These are phyloP conservation scores for Abrus precatorius DNA, from an alignment of 306 rosid species.

Conservation along the genomic window DNA sequence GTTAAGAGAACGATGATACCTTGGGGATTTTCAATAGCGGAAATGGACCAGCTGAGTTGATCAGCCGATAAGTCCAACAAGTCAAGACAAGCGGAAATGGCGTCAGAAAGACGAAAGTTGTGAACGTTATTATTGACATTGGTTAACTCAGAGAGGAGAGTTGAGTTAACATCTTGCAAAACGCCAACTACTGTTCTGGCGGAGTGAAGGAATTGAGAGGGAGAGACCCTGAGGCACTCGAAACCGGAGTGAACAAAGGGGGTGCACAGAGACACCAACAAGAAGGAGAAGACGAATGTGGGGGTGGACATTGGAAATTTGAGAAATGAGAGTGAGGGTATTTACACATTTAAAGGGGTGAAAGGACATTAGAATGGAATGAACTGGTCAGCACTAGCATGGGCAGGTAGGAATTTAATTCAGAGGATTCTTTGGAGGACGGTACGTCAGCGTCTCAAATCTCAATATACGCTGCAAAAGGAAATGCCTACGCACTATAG, in stretches of 20 bases:
- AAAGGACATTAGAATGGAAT: too few relatives aligned
- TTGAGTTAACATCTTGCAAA: conserved; percentile 53
- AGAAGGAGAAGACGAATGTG: not conserved
- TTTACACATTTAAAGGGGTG: too few relatives aligned
- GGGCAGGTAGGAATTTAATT: not conserved
- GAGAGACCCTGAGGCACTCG: conserved; percentile 51
- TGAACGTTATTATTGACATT: not conserved
- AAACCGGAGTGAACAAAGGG: not conserved
- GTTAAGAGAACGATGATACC: conserved; percentile 46
- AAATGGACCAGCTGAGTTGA: conserved; percentile 61
- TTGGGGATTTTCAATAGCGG: conserved; percentile 60
- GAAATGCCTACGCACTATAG: too few relatives aligned
- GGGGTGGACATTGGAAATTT: too few relatives aligned
- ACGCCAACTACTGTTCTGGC: conserved; percentile 39
- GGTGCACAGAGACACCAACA: not conserved
- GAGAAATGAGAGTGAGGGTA: too few relatives aligned
- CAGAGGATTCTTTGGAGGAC: too few relatives aligned
- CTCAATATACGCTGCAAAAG: too few relatives aligned
- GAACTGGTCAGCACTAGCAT: too few relatives aligned
- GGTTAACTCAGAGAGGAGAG: conserved; percentile 46
- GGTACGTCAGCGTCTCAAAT: too few relatives aligned
- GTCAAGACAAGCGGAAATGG: conserved; percentile 77
- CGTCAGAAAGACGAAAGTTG: conserved; percentile 61
- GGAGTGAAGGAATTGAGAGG: conserved; percentile 55
- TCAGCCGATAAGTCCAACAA: conserved; percentile 69